Base-by-base conservation (phyloP, 371 early-diverging fungal species). In the Dichotomocladium elegans region DNA sequence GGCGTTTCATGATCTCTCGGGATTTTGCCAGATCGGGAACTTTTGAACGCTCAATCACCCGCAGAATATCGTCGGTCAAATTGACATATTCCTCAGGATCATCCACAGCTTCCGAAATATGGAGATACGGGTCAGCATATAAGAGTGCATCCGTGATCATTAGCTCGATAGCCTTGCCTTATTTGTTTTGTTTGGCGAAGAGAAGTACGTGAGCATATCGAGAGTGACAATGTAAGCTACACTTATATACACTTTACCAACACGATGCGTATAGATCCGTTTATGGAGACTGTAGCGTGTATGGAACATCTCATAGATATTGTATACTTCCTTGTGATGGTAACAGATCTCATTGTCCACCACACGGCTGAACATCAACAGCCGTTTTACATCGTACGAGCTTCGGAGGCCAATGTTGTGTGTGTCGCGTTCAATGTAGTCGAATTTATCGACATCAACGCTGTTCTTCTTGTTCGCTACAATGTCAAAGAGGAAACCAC, bases 381-480 rank as follows among this genome's bases (percentile, higher is more conserved):
- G 69, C 29, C 97, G 74, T 12, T 78, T 73, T 29, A 85, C 81
- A 60, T 96, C 95, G 49, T 91, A 90, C 22, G 89, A 87, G 31
- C 80, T 81, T 40, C 86, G 88, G 22, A 93, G 69, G 0, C 94
- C 94, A 4, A 94, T 72, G 54, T 94, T 90, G 58, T 88, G 84
- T 47, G 91, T 89, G 70, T 97, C 98, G 10, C 99, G 76, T 58
- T 86, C 82, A 40, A 98, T 79, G 57, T 97, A 98, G 65, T 98
- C 99, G 70, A 95, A 96, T 70, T 95, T 95, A 70, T 98, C 99
- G 14, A 97, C 98, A 65, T 98, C 99, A 19, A 97, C 80, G 26
- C 89, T 87, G 58, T 92, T 96, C 48, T 88, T 77, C 64, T 94
- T 89, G 75, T 98, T 98, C 31, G 95, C 90, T 0, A 98, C 98